These are phyloP conservation scores for Aristolochia californica DNA, from an alignment of 164 flowering plant genomes.

Conservation along the genomic window DNA sequence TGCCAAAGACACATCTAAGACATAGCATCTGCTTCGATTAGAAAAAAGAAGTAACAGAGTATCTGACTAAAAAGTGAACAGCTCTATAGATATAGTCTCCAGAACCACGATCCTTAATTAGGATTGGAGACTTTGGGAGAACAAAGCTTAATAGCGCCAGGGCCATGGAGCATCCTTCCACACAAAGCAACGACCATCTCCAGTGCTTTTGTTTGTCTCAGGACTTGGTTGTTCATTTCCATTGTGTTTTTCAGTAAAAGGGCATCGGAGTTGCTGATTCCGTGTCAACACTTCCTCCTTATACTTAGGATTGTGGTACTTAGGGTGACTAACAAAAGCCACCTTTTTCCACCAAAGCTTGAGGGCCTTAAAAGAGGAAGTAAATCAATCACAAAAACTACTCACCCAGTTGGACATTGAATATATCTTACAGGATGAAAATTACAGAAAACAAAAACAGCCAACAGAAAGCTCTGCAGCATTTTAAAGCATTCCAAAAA, in stretches of 20 bases:
- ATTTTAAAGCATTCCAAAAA: neutral
- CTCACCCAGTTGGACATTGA: neutral
- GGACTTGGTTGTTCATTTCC: slow-evolving; percentile 8
- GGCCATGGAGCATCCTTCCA: slow-evolving; percentile 94
- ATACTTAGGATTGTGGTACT: slow-evolving; percentile 38
- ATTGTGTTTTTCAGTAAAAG: slow-evolving; percentile 15
- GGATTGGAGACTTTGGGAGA: neutral
- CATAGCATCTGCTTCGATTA: no score
- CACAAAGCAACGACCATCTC: slow-evolving; percentile 25
- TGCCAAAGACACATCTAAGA: no score
- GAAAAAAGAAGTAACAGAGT: no score
- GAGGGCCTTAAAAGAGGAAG: slow-evolving; percentile 39
- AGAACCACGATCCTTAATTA: neutral
- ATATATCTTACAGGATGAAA: no score
- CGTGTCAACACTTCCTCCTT: slow-evolving; percentile 47
- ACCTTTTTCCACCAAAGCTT: slow-evolving; percentile 91
- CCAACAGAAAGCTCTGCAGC: neutral
- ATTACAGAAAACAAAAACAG: neutral
- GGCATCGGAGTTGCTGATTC: slow-evolving; percentile 33
- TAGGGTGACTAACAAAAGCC: slow-evolving; percentile 64
- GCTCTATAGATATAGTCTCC: no score
- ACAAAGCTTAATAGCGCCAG: slow-evolving; percentile 29
- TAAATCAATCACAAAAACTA: no score
- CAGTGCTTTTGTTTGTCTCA: slow-evolving; percentile 2
- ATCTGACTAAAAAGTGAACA: no score